Evolutionary conservation across 192 early-diverging fungal genomes (phyloP), one percentile per base, ranked within the genome.

Genomic region (Rhizophagus sp.): DNA sequence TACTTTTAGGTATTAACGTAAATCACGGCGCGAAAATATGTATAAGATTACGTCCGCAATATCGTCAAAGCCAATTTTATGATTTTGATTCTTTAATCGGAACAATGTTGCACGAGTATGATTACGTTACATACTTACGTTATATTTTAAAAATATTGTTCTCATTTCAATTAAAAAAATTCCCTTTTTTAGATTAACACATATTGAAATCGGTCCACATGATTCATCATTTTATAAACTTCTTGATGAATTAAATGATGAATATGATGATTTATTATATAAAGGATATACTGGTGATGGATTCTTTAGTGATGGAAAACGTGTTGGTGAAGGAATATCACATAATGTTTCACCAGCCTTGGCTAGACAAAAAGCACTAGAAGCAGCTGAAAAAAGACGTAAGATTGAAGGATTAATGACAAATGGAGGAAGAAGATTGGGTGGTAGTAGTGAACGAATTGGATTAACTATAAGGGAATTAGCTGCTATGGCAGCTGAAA

Each of bases 81-180:
- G 85, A 88, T 33, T 91, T 89, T 62, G 84, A 93, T 61, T 85
- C 88, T 62, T 77, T 94, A 52, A 68, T 95, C 1, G 93, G 92
- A 2, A 95, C 94, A 3, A 92, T 95, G 90, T 82, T 95, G 36
- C 94, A 95, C 76, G 94, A 95, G 85, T n/a, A n/a, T n/a, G n/a
- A n/a, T n/a, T n/a, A n/a, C n/a, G n/a, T n/a, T n/a, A n/a, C n/a
- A n/a, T n/a, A n/a, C n/a, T n/a, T n/a, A n/a, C n/a, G n/a, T n/a
- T n/a, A n/a, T n/a, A n/a, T n/a, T n/a, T n/a, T n/a, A n/a, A n/a
- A n/a, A n/a, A n/a, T n/a, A n/a, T n/a, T n/a, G n/a, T n/a, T n/a
- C n/a, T n/a, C 34, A 36, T 36, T 41, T 41, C 8, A n/a, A 41
- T 41, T 41, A 41, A 41, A 41, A 41, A 41, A 30, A 36, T 41